These are phyloP conservation scores for Phytophthora cryptogea DNA, from an alignment of 352 stramenopile genomes.

Conservation along the genomic window DNA sequence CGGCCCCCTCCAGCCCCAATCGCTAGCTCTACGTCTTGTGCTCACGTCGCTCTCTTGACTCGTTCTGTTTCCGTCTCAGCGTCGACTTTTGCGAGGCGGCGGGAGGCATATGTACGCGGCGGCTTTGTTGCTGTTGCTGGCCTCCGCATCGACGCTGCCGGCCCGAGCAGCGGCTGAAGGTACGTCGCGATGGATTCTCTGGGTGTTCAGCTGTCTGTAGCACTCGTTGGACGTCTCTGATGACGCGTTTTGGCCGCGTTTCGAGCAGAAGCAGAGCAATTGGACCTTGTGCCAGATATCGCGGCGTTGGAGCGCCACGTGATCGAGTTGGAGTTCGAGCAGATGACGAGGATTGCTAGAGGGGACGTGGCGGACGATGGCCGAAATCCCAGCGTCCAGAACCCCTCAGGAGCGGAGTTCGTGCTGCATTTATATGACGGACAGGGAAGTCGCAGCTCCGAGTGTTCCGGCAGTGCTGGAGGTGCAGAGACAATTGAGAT, in stretches of 20 bases:
- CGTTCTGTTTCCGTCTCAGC: constrained; percentile 14
- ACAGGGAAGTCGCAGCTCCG: constrained; percentile 1
- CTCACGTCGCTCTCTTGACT: constrained; percentile 9
- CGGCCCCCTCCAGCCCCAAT: neutral
- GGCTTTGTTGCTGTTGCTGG: constrained; percentile 31
- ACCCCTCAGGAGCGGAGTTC: neutral
- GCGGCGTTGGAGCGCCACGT: constrained; percentile 20
- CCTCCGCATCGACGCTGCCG: constrained; percentile 21
- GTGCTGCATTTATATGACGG: constrained; percentile 18
- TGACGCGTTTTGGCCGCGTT: constrained; percentile 5
- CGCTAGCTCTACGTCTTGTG: constrained; percentile 5
- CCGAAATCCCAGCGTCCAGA: constrained; percentile 10
- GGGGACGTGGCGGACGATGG: constrained; percentile 19
- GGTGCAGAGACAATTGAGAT: constrained; percentile 21
- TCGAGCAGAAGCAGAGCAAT: constrained; percentile 19
- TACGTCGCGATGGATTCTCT: neutral
- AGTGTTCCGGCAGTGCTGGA: constrained; percentile 21
- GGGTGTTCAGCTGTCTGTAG: constrained; percentile 2
- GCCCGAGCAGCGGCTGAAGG: constrained; percentile 10
- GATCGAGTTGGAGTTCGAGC: constrained; percentile 31
- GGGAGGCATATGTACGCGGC: constrained; percentile 19
- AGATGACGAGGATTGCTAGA: constrained; percentile 21
- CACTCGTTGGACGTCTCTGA: constrained; percentile 1
- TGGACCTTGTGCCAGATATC: constrained; percentile 21
- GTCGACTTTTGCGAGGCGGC: constrained; percentile 35